phyloP scores from a whole-genome alignment of 2,329 filamentous ascomycete genomes.

The Sporothrix euskadiensis region DNA sequence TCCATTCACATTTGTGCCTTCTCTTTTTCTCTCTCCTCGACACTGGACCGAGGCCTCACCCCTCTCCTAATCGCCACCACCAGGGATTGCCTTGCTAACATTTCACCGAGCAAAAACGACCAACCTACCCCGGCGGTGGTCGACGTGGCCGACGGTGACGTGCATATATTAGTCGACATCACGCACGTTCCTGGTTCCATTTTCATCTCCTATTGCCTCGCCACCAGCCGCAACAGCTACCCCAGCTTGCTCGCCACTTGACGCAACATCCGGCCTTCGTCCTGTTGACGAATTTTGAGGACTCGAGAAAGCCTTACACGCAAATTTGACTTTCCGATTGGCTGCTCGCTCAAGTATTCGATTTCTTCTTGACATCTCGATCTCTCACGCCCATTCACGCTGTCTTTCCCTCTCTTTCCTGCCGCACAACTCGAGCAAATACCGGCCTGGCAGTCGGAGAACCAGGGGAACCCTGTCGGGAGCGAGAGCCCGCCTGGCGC shows the following conservation, averaged over 20 bases:
- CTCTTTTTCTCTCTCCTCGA: background rate
- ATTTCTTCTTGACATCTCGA: background rate
- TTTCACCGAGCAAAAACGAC: background rate
- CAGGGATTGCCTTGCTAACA: background rate
- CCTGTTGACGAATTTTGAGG: background rate
- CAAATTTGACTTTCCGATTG: background rate
- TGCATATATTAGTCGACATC: slow-evolving; percentile 14
- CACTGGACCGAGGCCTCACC: background rate
- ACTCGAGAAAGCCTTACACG: too few relatives aligned
- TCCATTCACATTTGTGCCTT: background rate
- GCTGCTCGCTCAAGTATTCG: background rate
- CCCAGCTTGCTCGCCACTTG: background rate
- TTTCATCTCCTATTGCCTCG: slow-evolving; percentile 2
- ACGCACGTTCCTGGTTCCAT: background rate
- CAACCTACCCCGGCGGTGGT: background rate
- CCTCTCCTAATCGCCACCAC: slow-evolving; percentile 2
- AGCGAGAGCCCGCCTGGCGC: background rate
- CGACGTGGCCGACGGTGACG: slow-evolving; percentile 9
- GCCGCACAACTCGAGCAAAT: background rate
- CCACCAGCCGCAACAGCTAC: background rate
- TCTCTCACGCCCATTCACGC: background rate
- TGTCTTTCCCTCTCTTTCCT: background rate
- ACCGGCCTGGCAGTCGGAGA: background rate
- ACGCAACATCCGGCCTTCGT: background rate
- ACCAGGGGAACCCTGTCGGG: background rate